phyloP scores from a whole-genome alignment of 495 filamentous ascomycete genomes.

The Daldinia vernicosa region DNA sequence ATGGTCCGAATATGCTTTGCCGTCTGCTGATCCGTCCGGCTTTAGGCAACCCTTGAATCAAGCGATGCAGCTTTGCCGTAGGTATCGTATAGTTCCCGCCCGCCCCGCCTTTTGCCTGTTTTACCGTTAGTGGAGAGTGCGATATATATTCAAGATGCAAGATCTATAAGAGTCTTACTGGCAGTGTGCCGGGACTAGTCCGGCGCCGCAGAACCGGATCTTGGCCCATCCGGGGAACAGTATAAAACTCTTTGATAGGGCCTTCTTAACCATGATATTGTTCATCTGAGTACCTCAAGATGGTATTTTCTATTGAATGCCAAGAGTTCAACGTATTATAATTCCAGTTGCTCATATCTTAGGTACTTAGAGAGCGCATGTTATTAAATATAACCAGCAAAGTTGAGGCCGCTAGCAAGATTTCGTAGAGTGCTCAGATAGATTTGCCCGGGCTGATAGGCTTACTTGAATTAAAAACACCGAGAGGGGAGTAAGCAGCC shows the following conservation, averaged over 20 bases:
- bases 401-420: not conserved
- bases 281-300: too few relatives aligned
- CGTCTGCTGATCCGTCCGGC: too few relatives aligned
- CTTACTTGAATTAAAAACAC: not conserved
- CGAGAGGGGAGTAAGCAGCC: not conserved
- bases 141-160: not conserved
- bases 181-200: not conserved
- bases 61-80: too few relatives aligned
- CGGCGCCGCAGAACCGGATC: not conserved
- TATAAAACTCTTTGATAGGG: too few relatives aligned
- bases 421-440: conserved; percentile 5
- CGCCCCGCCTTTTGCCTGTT: conserved; percentile 3
- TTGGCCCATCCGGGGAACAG: not conserved
- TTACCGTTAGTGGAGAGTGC: conserved; percentile 7
- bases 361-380: too few relatives aligned
- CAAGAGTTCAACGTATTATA: too few relatives aligned
- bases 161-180: not conserved
- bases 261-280: too few relatives aligned
- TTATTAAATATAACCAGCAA: not conserved
- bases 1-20: too few relatives aligned
- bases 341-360: too few relatives aligned
- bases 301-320: too few relatives aligned
- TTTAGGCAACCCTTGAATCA: too few relatives aligned
- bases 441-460: conserved; percentile 1
- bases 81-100: conserved; percentile 7